Percentiles rank a stretch among this genome's conserved stretches.
Evolutionary conservation across 2,329 filamentous ascomycete genomes (phyloP).

Genomic region (Macroventuria anomochaeta): DNA sequence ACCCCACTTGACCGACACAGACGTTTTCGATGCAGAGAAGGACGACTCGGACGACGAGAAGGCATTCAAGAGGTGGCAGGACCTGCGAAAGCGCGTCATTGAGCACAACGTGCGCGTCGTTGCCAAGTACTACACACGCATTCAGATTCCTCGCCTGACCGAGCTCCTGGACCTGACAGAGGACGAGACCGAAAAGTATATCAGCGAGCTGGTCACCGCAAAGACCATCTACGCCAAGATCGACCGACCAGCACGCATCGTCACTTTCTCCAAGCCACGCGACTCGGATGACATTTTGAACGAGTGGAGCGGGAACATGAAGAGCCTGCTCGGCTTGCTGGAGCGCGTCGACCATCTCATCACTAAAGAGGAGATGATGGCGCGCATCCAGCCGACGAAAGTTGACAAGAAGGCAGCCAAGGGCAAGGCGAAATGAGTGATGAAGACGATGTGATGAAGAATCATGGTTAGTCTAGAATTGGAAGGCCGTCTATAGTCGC

Average conservation of each 20-base stretch:
- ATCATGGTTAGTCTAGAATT: slow-evolving; percentile 44
- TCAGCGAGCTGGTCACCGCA: slow-evolving; percentile 92
- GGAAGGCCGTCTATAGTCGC: slow-evolving; percentile 32
- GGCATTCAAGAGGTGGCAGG: slow-evolving; percentile 86
- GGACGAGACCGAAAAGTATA: slow-evolving; percentile 98
- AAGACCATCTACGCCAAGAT: slow-evolving; percentile 99
- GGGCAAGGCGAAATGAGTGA: slow-evolving; percentile 41
- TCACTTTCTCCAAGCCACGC: slow-evolving; percentile 92
- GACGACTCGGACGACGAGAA: slow-evolving; percentile 75
- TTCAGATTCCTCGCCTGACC: slow-evolving; percentile 88
- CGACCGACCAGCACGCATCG: slow-evolving; percentile 87
- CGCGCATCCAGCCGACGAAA: slow-evolving; percentile 78
- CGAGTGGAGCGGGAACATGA: slow-evolving; percentile 99
- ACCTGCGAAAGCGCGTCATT: slow-evolving; percentile 96
- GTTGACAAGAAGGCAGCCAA: slow-evolving; percentile 52
- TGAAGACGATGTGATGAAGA: slow-evolving; percentile 15
- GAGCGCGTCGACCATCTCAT: slow-evolving; percentile 97
- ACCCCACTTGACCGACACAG: slow-evolving; percentile 83
- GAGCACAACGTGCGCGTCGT: slow-evolving; percentile 98
- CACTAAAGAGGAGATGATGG: slow-evolving; percentile 99
- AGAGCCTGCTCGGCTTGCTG: slow-evolving; percentile 81
- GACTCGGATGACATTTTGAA: slow-evolving; percentile 96
- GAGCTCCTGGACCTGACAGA: slow-evolving; percentile 89
- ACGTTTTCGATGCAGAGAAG: slow-evolving; percentile 79
- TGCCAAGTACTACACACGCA: slow-evolving; percentile 98